Evolutionary conservation across 768 basidiomycete genomes (phyloP).

Genomic region (Piloderma croceum): DNA sequence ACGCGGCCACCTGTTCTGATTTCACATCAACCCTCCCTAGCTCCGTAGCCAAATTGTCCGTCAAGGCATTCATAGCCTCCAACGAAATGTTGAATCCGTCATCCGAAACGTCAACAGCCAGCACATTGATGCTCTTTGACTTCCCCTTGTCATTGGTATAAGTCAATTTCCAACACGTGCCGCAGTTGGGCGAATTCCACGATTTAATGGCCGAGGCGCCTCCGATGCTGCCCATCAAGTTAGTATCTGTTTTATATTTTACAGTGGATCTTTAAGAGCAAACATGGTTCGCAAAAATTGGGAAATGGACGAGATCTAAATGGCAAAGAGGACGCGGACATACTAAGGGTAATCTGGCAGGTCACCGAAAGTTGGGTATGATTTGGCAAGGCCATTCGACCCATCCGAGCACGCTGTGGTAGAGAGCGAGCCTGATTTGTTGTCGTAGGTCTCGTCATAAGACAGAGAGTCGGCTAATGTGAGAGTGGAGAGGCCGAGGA

Average conservation of each 20-base stretch:
- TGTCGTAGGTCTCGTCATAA: slow-evolving; percentile 50
- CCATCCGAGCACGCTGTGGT: slow-evolving; percentile 49
- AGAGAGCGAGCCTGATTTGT: slow-evolving; percentile 31
- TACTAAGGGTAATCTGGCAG: slow-evolving; percentile 55
- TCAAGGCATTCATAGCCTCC: slow-evolving; percentile 23
- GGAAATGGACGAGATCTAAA: too few relatives aligned
- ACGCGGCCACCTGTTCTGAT: background rate
- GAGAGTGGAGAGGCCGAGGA: too few relatives aligned
- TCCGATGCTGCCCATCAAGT: too few relatives aligned
- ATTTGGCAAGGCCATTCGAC: slow-evolving; percentile 41
- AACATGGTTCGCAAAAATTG: too few relatives aligned
- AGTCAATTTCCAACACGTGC: slow-evolving; percentile 55
- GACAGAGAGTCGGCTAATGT: slow-evolving; percentile 27
- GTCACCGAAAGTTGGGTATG: slow-evolving; percentile 38
- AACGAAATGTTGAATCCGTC: slow-evolving; percentile 30
- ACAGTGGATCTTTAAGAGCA: too few relatives aligned
- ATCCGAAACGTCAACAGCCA: slow-evolving; percentile 46
- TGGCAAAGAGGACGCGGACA: too few relatives aligned
- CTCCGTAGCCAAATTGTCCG: slow-evolving; percentile 5
- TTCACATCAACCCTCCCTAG: slow-evolving; percentile 19
- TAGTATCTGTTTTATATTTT: too few relatives aligned
- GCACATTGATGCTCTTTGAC: slow-evolving; percentile 37
- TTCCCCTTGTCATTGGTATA: slow-evolving; percentile 32
- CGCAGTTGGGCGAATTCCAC: slow-evolving; percentile 50
- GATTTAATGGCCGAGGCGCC: slow-evolving; percentile 46